These are phyloP conservation scores for Cordyceps cateniannulata DNA, from an alignment of 2,329 filamentous ascomycete genomes.

Conservation along the genomic window DNA sequence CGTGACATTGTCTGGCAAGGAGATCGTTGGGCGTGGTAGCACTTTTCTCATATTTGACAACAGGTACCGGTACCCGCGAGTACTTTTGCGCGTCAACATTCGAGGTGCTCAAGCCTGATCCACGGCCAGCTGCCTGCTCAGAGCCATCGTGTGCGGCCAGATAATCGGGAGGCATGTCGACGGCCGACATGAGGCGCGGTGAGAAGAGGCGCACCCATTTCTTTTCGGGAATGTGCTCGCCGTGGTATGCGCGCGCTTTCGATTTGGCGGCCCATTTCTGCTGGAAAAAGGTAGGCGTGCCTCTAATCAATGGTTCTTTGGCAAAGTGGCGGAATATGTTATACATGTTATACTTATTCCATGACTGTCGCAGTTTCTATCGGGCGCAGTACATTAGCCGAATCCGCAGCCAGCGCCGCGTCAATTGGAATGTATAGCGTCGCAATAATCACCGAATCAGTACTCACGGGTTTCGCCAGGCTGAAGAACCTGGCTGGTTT, in stretches of 20 bases:
- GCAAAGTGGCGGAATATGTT: slow-evolving; percentile 54
- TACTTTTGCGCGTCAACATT: slow-evolving; percentile 28
- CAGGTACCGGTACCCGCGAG: slow-evolving; percentile 22
- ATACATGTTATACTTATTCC: slow-evolving; percentile 97
- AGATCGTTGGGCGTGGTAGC: slow-evolving; percentile 28
- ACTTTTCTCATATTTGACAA: slow-evolving; percentile 18
- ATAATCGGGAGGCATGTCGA: slow-evolving; percentile 76
- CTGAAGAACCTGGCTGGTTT: slow-evolving; percentile 57
- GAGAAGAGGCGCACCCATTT: slow-evolving; percentile 94
- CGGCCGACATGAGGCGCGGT: slow-evolving; percentile 70
- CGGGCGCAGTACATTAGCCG: background rate
- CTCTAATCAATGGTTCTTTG: slow-evolving; percentile 24
- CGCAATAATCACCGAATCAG: background rate
- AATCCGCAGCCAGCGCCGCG: background rate
- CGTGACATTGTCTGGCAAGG: slow-evolving; percentile 26
- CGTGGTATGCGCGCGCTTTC: slow-evolving; percentile 78
- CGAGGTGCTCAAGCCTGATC: slow-evolving; percentile 54
- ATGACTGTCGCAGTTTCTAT: slow-evolving; percentile 89
- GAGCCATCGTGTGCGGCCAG: slow-evolving; percentile 78
- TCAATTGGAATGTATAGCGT: background rate
- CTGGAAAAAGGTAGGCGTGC: slow-evolving; percentile 76
- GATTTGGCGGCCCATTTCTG: slow-evolving; percentile 96
- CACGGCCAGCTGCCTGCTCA: slow-evolving; percentile 74
- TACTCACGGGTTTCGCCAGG: slow-evolving; percentile 57
- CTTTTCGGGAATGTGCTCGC: slow-evolving; percentile 86